A percentile compares a stretch with the other conserved stretches of the same genome.
These are phyloP conservation scores for Candida nanaspora DNA, from an alignment of 805 yeast species.

Conservation along the genomic window DNA sequence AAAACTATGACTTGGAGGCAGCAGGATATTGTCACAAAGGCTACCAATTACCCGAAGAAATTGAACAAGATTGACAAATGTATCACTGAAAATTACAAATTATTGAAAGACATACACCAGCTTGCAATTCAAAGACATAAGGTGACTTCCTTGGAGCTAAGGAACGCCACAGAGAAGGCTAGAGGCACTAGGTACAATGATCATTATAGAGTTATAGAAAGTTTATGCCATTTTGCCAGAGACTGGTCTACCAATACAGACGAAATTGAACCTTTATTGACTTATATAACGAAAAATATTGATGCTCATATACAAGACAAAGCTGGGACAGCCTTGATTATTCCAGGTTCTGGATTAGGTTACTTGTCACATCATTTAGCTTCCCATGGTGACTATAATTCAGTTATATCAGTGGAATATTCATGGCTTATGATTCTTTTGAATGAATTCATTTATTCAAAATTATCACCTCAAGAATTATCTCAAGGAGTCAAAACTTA, in stretches of 20 bases:
- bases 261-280: conserved; percentile 48
- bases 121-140: conserved; percentile 27
- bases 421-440: conserved; percentile 72
- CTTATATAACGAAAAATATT: conserved; percentile 43
- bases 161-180: conserved; percentile 20
- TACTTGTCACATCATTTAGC: conserved; percentile 63
- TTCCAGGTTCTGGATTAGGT: conserved; percentile 90
- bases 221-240: conserved; percentile 67
- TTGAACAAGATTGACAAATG: conserved; percentile 41
- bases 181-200: conserved; percentile 10
- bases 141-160: conserved; percentile 37
- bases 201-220: conserved; percentile 50
- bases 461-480: neutral
- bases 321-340: conserved; percentile 43
- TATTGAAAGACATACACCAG: conserved; percentile 40
- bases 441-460: conserved; percentile 47
- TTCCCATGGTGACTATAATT: conserved; percentile 20
- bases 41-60: conserved; percentile 47
- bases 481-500: conserved; percentile 8
- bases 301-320: conserved; percentile 20
- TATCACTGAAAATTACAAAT: conserved; percentile 37
- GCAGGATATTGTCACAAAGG: conserved; percentile 41
- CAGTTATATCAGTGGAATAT: conserved; percentile 69
- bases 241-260: conserved; percentile 60
- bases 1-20: conserved; percentile 48